Conservation (phyloP, 1,139 yeast genomes). For the Magnusiomyces fungicola region DNA sequence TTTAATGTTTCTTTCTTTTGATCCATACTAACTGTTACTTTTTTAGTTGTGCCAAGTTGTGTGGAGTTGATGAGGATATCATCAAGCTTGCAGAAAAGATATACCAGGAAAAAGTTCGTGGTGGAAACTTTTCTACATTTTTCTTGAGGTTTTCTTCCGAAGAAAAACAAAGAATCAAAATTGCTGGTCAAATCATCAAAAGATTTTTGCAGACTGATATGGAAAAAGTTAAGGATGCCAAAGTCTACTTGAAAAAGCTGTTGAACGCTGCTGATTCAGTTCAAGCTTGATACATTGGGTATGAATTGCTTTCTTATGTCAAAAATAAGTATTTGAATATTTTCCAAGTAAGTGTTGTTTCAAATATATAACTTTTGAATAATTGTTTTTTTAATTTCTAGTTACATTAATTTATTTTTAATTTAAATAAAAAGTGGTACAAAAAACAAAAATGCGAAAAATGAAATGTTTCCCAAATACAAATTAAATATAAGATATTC, state of each 20-base stretch:
- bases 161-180: constrained; percentile 16
- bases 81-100: constrained; percentile 19
- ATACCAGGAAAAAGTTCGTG: constrained; percentile 16
- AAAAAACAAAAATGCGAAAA: background rate
- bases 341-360: background rate
- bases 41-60: constrained; percentile 21
- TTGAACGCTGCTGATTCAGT: background rate
- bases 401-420: background rate
- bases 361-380: background rate
- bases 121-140: constrained; percentile 18
- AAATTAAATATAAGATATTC: too few species aligned
- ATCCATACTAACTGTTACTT: too few species aligned
- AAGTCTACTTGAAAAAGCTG: background rate
- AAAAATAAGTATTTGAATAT: background rate
- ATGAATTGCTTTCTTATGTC: background rate
- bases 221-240: background rate
- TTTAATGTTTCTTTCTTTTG: constrained; percentile 3
- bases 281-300: background rate
- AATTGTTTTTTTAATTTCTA: background rate
- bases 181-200: constrained; percentile 15
- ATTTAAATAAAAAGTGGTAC: background rate
- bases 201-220: background rate
- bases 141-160: constrained; percentile 16
- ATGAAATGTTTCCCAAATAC: background rate
- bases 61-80: constrained; percentile 20